phyloP scores from a whole-genome alignment of 192 early-diverging fungal species.

The Coemansia sp. region DNA sequence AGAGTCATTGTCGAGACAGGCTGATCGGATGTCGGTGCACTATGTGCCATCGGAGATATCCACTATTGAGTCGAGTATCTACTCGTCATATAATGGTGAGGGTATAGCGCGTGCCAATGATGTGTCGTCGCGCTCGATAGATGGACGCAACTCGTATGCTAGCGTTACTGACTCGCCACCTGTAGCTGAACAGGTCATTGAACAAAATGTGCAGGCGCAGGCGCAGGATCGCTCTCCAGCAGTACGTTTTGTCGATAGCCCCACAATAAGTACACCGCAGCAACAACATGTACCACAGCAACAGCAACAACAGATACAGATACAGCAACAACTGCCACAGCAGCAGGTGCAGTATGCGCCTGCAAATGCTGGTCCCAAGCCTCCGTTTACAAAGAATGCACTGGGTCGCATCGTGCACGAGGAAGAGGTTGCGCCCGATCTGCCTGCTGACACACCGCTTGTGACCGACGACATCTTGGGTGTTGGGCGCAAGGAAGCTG shows the following conservation, averaged over 20 bases:
- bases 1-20: conserved; percentile 21
- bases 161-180: conserved; percentile 11
- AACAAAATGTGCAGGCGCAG: neutral
- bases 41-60: conserved; percentile 45
- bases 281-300: too few species aligned
- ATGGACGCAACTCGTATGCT: conserved; percentile 35
- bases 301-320: neutral
- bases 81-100: conserved; percentile 37
- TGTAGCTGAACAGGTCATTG: neutral
- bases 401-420: conserved; percentile 51
- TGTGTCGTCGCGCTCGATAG: conserved; percentile 29
- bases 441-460: conserved; percentile 38
- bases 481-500: conserved; percentile 30
- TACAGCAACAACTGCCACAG: neutral
- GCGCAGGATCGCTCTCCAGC: neutral
- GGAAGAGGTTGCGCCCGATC: conserved; percentile 37
- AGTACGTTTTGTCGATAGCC: too few species aligned
- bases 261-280: too few species aligned
- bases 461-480: conserved; percentile 52
- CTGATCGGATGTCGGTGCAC: conserved; percentile 24
- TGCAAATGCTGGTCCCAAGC: conserved; percentile 11
- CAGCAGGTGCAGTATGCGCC: neutral
- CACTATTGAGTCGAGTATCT: conserved; percentile 50
- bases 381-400: conserved; percentile 45
- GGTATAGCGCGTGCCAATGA: conserved; percentile 13